Conservation (phyloP, 129 eudicot species). For the Helianthus tuberosus region DNA sequence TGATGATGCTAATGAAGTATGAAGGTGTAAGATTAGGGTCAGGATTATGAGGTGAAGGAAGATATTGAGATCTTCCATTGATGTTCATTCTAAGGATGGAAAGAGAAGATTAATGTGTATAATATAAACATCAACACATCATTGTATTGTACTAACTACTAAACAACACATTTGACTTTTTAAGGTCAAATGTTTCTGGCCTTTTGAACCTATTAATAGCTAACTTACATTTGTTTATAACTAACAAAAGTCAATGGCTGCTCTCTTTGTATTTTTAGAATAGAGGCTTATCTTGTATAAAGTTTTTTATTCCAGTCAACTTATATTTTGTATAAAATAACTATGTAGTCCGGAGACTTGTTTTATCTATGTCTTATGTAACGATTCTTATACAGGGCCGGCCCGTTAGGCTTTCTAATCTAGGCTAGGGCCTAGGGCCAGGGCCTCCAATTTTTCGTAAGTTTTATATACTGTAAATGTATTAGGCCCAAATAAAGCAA, state of each 20-base stretch:
- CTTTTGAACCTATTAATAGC: constrained; percentile 34
- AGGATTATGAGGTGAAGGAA: constrained; percentile 30
- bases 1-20: constrained; percentile 33
- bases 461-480: too few species aligned
- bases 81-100: constrained; percentile 23
- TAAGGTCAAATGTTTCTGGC: constrained; percentile 31
- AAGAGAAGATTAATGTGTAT: constrained; percentile 20
- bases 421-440: too few species aligned
- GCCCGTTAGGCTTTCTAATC: too few species aligned
- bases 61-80: constrained; percentile 42
- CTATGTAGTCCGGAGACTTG: not conserved
- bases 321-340: not conserved
- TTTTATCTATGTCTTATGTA: not conserved
- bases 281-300: not conserved
- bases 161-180: constrained; percentile 30
- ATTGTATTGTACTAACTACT: constrained; percentile 2
- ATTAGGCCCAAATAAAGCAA: too few species aligned
- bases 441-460: too few species aligned
- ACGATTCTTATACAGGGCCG: too few species aligned
- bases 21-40: constrained; percentile 20
- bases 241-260: constrained; percentile 30
- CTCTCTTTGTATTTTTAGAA: not conserved
- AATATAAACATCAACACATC: not conserved
- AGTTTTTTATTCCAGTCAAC: constrained; percentile 8
- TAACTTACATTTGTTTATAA: constrained; percentile 25